Evolutionary conservation across 176 grass and related monocot species (phyloP), one percentile per base, ranked within the genome.

Genomic region (Elaeis guineensis): DNA sequence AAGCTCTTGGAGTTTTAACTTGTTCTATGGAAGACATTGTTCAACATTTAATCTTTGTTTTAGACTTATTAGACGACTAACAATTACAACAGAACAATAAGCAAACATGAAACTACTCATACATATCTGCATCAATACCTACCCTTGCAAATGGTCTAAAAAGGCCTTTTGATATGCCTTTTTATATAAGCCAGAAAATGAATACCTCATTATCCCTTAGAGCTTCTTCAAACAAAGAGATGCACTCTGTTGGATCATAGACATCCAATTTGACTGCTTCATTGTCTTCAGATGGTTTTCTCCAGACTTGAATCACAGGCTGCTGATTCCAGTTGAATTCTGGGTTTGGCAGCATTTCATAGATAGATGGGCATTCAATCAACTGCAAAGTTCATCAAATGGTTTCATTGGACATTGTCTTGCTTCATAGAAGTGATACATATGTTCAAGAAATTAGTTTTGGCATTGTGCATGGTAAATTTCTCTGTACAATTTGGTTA

Each of bases 181-280:
- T 39, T 39, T 2, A 39, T 39, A 39, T 39, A 39, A 39, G 7
- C 25, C 11, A 50, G 19, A 52, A 30, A 53, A 61, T 22, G 0
- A n/a, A 5, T 75, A 96, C 91, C 91, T 90, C 83, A 51, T 96
- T 96, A 75, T 90, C 77, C 59, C 59, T 66, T 66, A 96, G 78
- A 85, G 86, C 86, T 90, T 85, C 86, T 79, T 96, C 62, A 77
- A 96, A 96, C n/a, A 96, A 66, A 67, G 86, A 87, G 54, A 78
- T 58, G 62, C 80, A 96, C 21, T 79, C 30, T 24, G 75, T 80
- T 48, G 61, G 19, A 72, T 96, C 80, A 69, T 87, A 96, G 12
- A 72, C 25, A 79, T 75, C 75, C 21, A 87, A 74, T 57, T 84
- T 67, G 16, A 66, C 83, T 29, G 22, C 22, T 58, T 75, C 75